Evolutionary conservation across 2,329 filamentous ascomycete species (phyloP), one percentile per base, ranked within the genome.

Genomic region (Pseudocercospora pini-densiflorae): DNA sequence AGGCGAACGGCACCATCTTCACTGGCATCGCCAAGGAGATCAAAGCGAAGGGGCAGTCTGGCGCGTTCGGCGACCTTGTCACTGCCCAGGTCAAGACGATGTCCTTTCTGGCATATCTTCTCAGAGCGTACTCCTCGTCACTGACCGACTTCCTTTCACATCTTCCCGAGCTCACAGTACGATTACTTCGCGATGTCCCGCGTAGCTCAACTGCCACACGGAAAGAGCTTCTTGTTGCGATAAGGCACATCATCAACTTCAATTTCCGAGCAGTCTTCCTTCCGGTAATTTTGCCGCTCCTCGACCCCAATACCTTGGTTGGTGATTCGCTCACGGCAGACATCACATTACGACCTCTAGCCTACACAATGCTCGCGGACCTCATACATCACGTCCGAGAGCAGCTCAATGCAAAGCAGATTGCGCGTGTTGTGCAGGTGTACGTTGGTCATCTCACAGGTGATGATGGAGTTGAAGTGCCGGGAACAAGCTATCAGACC

Each of bases 21-120:
- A 95, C 93, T 0, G 94, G 95, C 1, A 92, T 99, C 61, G 97
- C 93, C 80, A 92, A 92, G 57, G 92, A 93, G 65, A 97, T 99
- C 76, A 94, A 93, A 80, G 97, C 98, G 74, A 87, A 94, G 64
- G 70, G 71, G 4, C 73, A 73, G 58, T 66, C 67, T 14, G 91
- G 91, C 12, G 94, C 94, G 0, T 99, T 98, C 81, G 95, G 94
- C 40, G 96, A 99, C 74, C 97, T 98, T 72, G 96, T 99, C 70
- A 98, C 93, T 0, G 93, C 94, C 1, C 96, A 99, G 78, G 95
- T 99, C 16, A 98, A 99, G 83, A 98, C 94, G 0, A 98, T 99
- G 94, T 98, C 94, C 75, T 99, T 99, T 75, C 79, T 99, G 71
- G 96, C 96, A 0, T 99, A 98, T 76, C 82, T 99, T 0, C 86